phyloP scores from a whole-genome alignment of 2,329 filamentous ascomycete species.

The Fusarium scirpi region DNA sequence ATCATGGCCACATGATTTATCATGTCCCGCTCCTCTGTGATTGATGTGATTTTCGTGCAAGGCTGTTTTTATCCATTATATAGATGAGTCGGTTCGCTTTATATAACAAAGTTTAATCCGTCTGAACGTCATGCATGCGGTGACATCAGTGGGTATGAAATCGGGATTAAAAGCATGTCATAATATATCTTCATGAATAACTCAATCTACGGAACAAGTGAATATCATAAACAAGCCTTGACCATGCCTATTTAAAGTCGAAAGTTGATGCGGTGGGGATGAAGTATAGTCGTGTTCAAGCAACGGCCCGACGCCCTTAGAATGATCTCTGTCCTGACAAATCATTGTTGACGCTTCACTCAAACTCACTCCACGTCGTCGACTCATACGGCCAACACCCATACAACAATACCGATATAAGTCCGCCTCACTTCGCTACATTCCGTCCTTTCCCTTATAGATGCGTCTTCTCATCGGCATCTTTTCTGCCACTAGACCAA shows the following conservation, averaged over 20 bases:
- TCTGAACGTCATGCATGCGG: not conserved
- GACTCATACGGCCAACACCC: constrained; percentile 40
- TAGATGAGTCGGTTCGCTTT: not conserved
- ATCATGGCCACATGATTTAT: constrained; percentile 66
- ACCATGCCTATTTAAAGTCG: not conserved
- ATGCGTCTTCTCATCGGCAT: constrained; percentile 37
- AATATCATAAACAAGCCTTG: not conserved
- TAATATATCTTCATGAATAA: not conserved
- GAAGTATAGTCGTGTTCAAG: constrained; percentile 24
- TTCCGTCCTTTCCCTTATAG: constrained; percentile 20
- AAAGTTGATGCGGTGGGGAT: constrained; percentile 29
- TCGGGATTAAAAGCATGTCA: not conserved
- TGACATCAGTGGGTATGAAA: not conserved
- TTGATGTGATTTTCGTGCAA: not conserved
- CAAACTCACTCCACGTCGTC: constrained; percentile 23
- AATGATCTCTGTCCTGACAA: constrained; percentile 43
- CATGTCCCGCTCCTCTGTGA: not conserved
- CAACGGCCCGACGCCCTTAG: constrained; percentile 33
- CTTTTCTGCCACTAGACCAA: constrained; percentile 34
- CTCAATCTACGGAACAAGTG: not conserved
- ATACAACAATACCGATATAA: constrained; percentile 4
- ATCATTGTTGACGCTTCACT: constrained; percentile 40
- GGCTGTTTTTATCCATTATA: not conserved
- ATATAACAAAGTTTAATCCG: not conserved
- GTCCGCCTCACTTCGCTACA: constrained; percentile 3